These are phyloP conservation scores for Aspergillus coremiiformis DNA, from an alignment of 495 filamentous ascomycete species.

Conservation along the genomic window DNA sequence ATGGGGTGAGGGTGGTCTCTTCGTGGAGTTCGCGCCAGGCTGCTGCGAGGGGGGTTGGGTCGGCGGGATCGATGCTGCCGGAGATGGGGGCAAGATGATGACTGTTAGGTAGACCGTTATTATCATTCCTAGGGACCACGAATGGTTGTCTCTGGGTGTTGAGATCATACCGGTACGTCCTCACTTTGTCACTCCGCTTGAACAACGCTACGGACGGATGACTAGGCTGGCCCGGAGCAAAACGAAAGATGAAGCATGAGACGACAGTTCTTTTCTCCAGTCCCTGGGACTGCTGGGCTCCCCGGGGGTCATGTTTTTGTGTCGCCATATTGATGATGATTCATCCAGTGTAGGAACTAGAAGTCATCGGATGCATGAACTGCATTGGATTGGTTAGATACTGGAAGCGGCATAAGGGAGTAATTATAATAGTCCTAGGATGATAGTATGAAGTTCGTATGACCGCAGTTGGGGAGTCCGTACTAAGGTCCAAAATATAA, in stretches of 20 bases:
- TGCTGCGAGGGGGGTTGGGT: slow-evolving; percentile 42
- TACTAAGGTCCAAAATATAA: too few species aligned
- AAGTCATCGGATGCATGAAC: neutral
- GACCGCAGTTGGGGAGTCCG: too few species aligned
- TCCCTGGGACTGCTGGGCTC: neutral
- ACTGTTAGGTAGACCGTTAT: slow-evolving; percentile 18
- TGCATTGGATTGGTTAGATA: neutral
- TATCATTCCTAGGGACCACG: neutral
- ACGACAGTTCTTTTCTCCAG: slow-evolving; percentile 39
- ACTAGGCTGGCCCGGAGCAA: slow-evolving; percentile 18
- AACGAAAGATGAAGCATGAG: slow-evolving; percentile 49
- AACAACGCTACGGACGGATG: slow-evolving; percentile 48
- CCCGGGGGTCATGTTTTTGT: neutral
- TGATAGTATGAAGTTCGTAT: too few species aligned
- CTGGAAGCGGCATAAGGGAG: neutral
- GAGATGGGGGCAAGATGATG: slow-evolving; percentile 53
- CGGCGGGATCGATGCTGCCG: slow-evolving; percentile 47
- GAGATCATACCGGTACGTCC: slow-evolving; percentile 43
- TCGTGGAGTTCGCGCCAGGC: slow-evolving; percentile 58
- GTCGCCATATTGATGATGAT: neutral
- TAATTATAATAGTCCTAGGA: neutral
- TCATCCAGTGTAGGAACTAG: neutral
- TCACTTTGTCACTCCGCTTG: slow-evolving; percentile 47
- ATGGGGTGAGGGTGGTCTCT: slow-evolving; percentile 48
- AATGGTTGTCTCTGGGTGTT: neutral